Evolutionary conservation across 1,284 basidiomycete genomes (phyloP).

Genomic region (Cryptococcus deneoformans): DNA sequence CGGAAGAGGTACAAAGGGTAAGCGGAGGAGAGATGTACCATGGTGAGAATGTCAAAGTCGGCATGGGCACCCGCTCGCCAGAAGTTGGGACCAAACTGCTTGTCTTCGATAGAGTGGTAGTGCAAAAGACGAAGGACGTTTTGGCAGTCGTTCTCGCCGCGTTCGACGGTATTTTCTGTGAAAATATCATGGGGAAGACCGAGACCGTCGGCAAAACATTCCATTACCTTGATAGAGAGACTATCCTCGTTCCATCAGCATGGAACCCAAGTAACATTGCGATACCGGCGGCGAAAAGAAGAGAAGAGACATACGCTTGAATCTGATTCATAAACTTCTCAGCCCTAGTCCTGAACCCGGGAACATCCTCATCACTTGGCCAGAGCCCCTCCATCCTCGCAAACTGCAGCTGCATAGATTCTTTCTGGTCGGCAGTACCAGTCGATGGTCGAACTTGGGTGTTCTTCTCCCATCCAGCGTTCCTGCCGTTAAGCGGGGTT

Average conservation of each 20-base stretch:
- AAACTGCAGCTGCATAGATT: constrained; percentile 30
- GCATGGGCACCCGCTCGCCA: constrained; percentile 39
- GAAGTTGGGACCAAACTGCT: constrained; percentile 30
- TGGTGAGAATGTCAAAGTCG: constrained; percentile 36
- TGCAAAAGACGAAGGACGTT: constrained; percentile 29
- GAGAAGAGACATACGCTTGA: constrained; percentile 15
- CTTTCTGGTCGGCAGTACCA: constrained; percentile 29
- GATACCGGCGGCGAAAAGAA: not conserved
- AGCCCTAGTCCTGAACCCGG: constrained; percentile 15
- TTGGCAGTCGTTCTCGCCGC: constrained; percentile 28
- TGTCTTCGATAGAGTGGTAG: constrained; percentile 34
- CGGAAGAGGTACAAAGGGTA: not conserved
- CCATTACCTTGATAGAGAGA: constrained; percentile 31
- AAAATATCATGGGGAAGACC: constrained; percentile 26
- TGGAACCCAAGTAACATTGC: not conserved
- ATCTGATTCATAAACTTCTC: constrained; percentile 30
- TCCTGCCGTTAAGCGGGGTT: constrained; percentile 24
- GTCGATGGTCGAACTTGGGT: constrained; percentile 24
- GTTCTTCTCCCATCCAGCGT: constrained; percentile 29
- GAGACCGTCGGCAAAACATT: constrained; percentile 32
- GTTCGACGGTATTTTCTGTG: constrained; percentile 26
- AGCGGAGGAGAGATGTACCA: constrained; percentile 10
- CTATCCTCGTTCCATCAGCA: constrained; percentile 12
- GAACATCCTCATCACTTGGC: constrained; percentile 23
- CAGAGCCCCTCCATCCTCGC: constrained; percentile 36